A percentile compares a stretch with the other conserved stretches of the same genome.
Evolutionary conservation across 352 stramenopile genomes (phyloP).

Genomic region (Phytophthora ohioensis): DNA sequence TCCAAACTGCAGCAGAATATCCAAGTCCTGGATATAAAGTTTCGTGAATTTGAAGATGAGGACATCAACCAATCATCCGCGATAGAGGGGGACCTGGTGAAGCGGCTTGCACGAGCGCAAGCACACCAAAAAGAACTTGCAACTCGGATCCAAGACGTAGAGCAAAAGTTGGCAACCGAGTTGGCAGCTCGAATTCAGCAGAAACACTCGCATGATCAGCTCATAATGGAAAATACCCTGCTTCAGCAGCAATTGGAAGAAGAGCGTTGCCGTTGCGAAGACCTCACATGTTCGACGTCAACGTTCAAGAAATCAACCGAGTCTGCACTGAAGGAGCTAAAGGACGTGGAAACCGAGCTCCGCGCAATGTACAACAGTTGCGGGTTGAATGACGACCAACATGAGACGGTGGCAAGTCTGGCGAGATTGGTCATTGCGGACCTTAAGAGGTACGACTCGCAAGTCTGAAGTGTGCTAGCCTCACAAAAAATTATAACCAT

Average conservation of each 20-base stretch:
- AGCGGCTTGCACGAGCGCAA: slow-evolving; percentile 9
- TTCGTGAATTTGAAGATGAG: slow-evolving; percentile 16
- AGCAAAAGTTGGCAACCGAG: slow-evolving; percentile 15
- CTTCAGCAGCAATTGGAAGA: slow-evolving; percentile 22
- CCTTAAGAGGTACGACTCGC: slow-evolving; percentile 18
- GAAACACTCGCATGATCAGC: neutral
- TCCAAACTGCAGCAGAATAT: slow-evolving; percentile 12
- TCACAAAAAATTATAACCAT: neutral
- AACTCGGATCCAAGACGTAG: slow-evolving; percentile 12
- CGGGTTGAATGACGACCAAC: slow-evolving; percentile 8
- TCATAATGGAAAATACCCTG: slow-evolving; percentile 17
- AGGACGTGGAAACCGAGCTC: slow-evolving; percentile 29
- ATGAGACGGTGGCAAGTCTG: slow-evolving; percentile 22
- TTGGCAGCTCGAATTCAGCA: neutral
- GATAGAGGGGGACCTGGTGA: slow-evolving; percentile 6
- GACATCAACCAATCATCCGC: slow-evolving; percentile 2
- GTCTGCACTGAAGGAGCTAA: slow-evolving; percentile 24
- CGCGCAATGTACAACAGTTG: slow-evolving; percentile 13
- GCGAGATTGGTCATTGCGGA: slow-evolving; percentile 18
- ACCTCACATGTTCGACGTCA: slow-evolving; percentile 4
- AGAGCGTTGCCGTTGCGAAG: slow-evolving; percentile 12
- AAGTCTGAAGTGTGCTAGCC: neutral
- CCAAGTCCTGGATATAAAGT: slow-evolving; percentile 10
- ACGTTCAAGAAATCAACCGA: slow-evolving; percentile 23
- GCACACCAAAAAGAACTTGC: slow-evolving; percentile 16